Evolutionary conservation across 2,329 filamentous ascomycete genomes (phyloP), one percentile per base, ranked within the genome.

Genomic region (Monosporascus sp.): DNA sequence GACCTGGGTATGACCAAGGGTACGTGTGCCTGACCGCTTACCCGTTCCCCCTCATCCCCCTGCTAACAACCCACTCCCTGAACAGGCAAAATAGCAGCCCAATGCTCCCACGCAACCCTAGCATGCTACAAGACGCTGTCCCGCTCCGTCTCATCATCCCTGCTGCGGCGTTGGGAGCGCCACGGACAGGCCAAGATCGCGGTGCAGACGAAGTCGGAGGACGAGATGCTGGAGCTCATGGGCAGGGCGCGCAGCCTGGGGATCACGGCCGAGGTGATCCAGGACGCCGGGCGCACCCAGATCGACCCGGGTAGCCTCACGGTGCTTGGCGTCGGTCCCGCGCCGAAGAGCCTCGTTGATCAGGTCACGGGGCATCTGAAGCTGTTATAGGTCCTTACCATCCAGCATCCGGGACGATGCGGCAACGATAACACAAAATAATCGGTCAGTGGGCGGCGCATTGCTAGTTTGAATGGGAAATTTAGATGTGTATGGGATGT

Each of bases 1-100:
- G 94, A 99, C 74, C 73, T 99, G 64, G 93, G 93, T 64, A 99
- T 99, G 94, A 94, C 89, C 9, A 97, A 96, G 75, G 93, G 93
- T 94, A 76, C 43, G 77, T 70, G 14, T 5, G 4, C 38, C 47
- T 25, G 1, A 24, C 24, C 36, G 8, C 46, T 24, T 48, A 41
- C n/a, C 45, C 18, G n/a, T 27, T 36, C 47, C 52, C 36, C 27
- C 20, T 14, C 15, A 9, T 39, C 17, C 9, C 36, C 38, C 14
- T 27, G 39, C 48, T 54, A 54, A 61, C 45, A 22, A 17, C 20
- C 43, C 11, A n/a, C 25, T 15, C 47, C 27, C 50, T 27, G 17
- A 48, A 46, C 59, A 96, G 93, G 93, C 65, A 99, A 99, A 79
- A 97, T 97, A 65, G 94, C 90, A 53, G 94, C 94, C 7, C 94